phyloP scores from a whole-genome alignment of 2,329 filamentous ascomycete species.

The Parasarocladium wereldwijsianum region DNA sequence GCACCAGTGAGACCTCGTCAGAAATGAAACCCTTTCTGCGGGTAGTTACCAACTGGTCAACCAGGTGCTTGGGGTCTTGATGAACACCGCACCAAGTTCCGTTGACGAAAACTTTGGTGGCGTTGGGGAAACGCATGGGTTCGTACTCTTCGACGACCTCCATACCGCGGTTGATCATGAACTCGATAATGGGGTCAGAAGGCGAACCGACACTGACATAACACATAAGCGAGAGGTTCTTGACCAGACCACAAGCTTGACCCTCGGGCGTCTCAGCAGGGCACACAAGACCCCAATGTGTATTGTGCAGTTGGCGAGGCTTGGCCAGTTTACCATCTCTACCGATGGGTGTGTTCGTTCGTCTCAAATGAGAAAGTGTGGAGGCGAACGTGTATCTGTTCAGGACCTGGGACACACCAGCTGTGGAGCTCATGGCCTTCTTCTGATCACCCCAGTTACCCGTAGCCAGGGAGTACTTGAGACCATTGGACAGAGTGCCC shows the following conservation, averaged over 20 bases:
- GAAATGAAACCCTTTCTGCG: conserved; percentile 73
- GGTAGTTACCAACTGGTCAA: conserved; percentile 62
- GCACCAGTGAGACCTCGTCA: conserved; percentile 84
- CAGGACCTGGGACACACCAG: conserved; percentile 93
- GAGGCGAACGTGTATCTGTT: conserved; percentile 97
- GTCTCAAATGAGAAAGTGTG: conserved; percentile 86
- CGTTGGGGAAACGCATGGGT: conserved; percentile 68
- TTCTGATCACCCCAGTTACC: conserved; percentile 99
- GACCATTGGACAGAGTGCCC: conserved; percentile 76
- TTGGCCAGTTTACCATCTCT: conserved; percentile 97
- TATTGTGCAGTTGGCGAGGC: conserved; percentile 94
- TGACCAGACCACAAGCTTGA: conserved; percentile 94
- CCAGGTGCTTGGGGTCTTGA: conserved; percentile 73
- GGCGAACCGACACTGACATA: conserved; percentile 94
- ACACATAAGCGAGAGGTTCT: conserved; percentile 96
- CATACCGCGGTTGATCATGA: conserved; percentile 93
- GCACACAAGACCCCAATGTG: conserved; percentile 95
- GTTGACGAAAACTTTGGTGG: conserved; percentile 96
- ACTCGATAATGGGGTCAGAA: conserved; percentile 79
- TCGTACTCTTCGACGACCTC: conserved; percentile 94
- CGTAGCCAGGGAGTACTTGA: conserved; percentile 94
- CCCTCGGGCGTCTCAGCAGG: conserved; percentile 96
- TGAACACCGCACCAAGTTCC: conserved; percentile 97
- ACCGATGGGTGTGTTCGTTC: conserved; percentile 95
- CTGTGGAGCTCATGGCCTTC: conserved; percentile 88